Evolutionary conservation across 331 rosid species (phyloP).

Genomic region (Dryas integrifolia): DNA sequence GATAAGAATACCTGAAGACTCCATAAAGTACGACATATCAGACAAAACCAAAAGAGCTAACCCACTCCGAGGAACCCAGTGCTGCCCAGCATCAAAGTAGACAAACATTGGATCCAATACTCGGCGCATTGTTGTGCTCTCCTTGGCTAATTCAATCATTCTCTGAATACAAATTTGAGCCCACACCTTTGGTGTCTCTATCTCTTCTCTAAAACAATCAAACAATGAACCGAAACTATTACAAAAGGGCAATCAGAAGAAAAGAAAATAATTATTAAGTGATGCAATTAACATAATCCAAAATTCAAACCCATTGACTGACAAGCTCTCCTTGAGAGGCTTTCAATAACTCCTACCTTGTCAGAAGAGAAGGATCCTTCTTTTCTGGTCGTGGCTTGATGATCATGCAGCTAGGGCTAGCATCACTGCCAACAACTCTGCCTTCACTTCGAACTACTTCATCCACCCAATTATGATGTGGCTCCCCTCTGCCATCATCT

Average conservation of each 20-base stretch:
- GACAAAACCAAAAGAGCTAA: constrained; percentile 78
- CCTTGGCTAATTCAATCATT: constrained; percentile 85
- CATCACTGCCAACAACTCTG: constrained; percentile 51
- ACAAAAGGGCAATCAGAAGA: constrained; percentile 7
- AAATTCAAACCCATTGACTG: neutral
- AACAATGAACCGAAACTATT: constrained; percentile 21
- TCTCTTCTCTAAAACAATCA: constrained; percentile 72
- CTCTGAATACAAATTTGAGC: constrained; percentile 87
- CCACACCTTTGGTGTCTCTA: constrained; percentile 80
- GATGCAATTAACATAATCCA: neutral
- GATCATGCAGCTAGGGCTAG: constrained; percentile 44
- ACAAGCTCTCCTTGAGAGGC: neutral
- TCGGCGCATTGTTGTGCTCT: constrained; percentile 90
- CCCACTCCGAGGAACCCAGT: constrained; percentile 79
- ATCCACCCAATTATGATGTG: constrained; percentile 91
- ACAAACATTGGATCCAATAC: constrained; percentile 86
- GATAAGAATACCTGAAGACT: constrained; percentile 52
- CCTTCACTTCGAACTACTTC: constrained; percentile 83
- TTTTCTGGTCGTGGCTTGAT: constrained; percentile 63
- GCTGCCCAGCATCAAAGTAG: constrained; percentile 75
- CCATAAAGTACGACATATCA: constrained; percentile 74
- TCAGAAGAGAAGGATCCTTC: constrained; percentile 68
- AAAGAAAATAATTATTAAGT: neutral
- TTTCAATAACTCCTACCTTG: constrained; percentile 52
- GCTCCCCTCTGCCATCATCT: constrained; percentile 43